phyloP scores from a whole-genome alignment of 106 monocot species.

The Dactylorhiza incarnata region DNA sequence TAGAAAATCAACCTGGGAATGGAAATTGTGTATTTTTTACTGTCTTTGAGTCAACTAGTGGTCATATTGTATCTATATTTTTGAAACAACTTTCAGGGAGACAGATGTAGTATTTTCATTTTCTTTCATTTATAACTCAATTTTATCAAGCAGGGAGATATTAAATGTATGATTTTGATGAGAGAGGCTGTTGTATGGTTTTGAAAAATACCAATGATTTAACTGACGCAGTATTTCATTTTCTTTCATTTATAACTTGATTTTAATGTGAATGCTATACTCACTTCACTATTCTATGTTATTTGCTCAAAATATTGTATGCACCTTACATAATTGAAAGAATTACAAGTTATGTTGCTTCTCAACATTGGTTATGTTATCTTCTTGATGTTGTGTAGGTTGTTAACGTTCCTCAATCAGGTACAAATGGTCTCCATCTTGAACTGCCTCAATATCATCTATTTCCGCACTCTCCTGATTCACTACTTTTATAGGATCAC shows the following conservation, averaged over 20 bases:
- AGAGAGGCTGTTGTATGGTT: no score
- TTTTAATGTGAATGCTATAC: not conserved
- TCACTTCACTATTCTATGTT: not conserved
- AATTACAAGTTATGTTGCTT: not conserved
- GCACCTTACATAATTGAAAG: not conserved
- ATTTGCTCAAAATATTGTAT: not conserved
- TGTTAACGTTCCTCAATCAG: conserved; percentile 2
- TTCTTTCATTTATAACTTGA: conserved; percentile 1
- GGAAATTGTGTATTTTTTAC: not conserved
- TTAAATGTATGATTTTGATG: no score
- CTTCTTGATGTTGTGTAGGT: not conserved
- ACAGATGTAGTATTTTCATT: not conserved
- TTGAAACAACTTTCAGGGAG: not conserved
- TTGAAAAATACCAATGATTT: no score
- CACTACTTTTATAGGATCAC: conserved; percentile 6
- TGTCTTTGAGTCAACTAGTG: not conserved
- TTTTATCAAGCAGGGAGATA: no score
- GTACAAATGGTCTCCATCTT: conserved; percentile 16
- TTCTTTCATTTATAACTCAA: no score
- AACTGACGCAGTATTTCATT: not conserved
- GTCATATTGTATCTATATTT: not conserved
- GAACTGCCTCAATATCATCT: conserved; percentile 5
- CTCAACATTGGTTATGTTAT: conserved; percentile 1
- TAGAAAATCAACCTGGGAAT: not conserved
- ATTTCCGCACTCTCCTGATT: conserved; percentile 5